These are phyloP conservation scores for Halophytophthora batemanensis DNA, from an alignment of 352 stramenopile species.

Conservation along the genomic window DNA sequence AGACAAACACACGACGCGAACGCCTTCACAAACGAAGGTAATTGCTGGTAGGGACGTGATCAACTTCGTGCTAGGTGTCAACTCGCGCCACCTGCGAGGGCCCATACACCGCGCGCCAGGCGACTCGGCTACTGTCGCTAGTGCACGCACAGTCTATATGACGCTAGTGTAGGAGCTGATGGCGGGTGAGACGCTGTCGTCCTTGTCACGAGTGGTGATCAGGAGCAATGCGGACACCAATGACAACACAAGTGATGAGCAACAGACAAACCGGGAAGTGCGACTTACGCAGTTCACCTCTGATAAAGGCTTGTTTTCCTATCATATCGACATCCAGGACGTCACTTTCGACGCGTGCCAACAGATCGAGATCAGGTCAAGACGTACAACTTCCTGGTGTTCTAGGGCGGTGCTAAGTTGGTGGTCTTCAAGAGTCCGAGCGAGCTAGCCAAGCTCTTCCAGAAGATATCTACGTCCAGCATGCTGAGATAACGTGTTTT, in stretches of 20 bases:
- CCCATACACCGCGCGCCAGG: constrained; percentile 89
- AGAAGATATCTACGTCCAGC: constrained; percentile 94
- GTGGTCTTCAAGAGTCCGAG: constrained; percentile 95
- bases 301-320: constrained; percentile 82
- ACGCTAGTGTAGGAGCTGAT: constrained; percentile 93
- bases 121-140: constrained; percentile 33
- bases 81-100: constrained; percentile 96
- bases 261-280: constrained; percentile 61
- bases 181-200: constrained; percentile 50
- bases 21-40: too few species aligned
- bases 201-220: constrained; percentile 18
- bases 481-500: constrained; percentile 68
- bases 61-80: constrained; percentile 97
- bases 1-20: too few species aligned
- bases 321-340: constrained; percentile 76
- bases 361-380: constrained; percentile 98
- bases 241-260: not conserved
- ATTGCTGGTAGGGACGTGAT: constrained; percentile 98
- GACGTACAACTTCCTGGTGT: constrained; percentile 99
- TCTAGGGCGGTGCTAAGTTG: constrained; percentile 98
- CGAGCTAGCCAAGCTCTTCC: constrained; percentile 96
- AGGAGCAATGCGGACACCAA: not conserved
- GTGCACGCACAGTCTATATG: constrained; percentile 76
- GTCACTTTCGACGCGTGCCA: constrained; percentile 92
- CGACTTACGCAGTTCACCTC: constrained; percentile 94